phyloP scores from a whole-genome alignment of 257 asterid genomes.

The Fraxinus quadrangulata region DNA sequence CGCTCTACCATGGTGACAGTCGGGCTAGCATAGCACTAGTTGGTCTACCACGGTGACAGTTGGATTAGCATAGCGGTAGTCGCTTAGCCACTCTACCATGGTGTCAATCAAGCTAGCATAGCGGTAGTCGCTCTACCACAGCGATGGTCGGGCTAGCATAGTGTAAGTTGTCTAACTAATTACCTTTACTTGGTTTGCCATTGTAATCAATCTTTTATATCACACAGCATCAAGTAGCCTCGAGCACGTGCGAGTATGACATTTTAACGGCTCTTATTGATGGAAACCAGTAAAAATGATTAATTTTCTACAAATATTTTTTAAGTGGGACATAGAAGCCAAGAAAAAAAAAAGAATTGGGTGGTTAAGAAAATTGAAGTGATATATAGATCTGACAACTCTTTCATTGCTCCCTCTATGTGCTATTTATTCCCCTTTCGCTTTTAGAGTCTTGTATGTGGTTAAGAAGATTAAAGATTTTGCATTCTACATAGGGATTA shows the following conservation, averaged over 20 bases:
- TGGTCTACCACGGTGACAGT: no score
- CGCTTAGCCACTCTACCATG: no score
- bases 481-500: conserved; percentile 51
- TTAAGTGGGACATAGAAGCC: background rate
- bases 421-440: background rate
- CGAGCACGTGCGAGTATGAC: background rate
- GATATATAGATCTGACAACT: background rate
- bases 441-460: background rate
- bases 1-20: no score
- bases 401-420: background rate
- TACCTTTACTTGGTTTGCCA: no score
- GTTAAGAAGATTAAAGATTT: background rate
- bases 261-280: background rate
- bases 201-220: no score
- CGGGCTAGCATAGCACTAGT: no score
- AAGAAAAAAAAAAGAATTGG: no score
- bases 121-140: no score
- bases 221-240: background rate
- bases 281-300: background rate
- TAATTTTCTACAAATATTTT: background rate
- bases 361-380: background rate
- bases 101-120: no score
- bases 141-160: no score
- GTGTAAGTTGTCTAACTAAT: no score
- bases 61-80: no score